Conservation (phyloP, 352 stramenopile species). For the Bremia lactucae region DNA sequence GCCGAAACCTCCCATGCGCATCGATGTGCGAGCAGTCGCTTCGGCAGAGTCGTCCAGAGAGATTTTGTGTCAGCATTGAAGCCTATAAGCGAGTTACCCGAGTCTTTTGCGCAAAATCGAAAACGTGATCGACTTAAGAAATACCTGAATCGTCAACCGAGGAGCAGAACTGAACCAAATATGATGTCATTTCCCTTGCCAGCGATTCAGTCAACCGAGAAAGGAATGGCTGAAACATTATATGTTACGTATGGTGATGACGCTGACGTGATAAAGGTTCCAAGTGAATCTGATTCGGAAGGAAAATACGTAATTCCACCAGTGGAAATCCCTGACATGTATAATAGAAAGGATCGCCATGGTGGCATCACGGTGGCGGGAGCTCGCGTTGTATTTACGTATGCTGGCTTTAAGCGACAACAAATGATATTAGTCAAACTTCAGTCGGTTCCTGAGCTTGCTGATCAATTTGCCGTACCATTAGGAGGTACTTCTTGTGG, state of each 20-base stretch:
- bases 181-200: constrained; percentile 5
- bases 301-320: constrained; percentile 26
- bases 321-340: constrained; percentile 39
- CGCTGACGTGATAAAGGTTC: constrained; percentile 17
- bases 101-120: constrained; percentile 2
- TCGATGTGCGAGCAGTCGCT: constrained; percentile 7
- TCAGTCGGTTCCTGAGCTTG: constrained; percentile 25
- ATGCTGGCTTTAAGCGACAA: constrained; percentile 43
- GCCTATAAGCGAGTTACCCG: constrained; percentile 1
- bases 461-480: background rate
- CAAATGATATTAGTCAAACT: constrained; percentile 30
- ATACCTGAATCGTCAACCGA: constrained; percentile 10
- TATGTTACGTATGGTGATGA: constrained; percentile 19
- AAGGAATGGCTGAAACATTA: constrained; percentile 10
- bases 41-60: constrained; percentile 6
- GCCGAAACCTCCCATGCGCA: constrained; percentile 1
- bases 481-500: constrained; percentile 4
- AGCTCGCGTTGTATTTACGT: constrained; percentile 42
- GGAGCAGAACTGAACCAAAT: background rate
- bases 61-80: background rate
- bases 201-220: constrained; percentile 8
- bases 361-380: constrained; percentile 41
- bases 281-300: constrained; percentile 16
- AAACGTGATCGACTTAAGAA: constrained; percentile 20
- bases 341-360: constrained; percentile 36